Evolutionary conservation across 352 stramenopile species (phyloP).

Genomic region (Phytophthora rubi): DNA sequence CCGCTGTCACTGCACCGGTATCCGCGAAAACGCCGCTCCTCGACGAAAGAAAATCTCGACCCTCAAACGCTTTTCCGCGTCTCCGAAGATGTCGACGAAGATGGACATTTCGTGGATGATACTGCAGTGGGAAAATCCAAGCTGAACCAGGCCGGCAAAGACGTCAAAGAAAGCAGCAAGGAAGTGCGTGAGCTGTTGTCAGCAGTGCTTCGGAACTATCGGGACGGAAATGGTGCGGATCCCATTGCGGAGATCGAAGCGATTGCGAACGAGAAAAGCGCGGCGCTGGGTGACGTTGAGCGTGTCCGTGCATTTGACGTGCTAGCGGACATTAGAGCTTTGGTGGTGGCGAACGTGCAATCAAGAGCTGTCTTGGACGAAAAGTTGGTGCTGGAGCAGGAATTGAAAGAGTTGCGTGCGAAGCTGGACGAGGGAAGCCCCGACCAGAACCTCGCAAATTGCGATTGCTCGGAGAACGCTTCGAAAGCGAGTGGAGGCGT

Average conservation of each 20-base stretch:
- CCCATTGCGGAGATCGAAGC: constrained; percentile 23
- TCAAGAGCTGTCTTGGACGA: constrained; percentile 38
- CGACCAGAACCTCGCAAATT: background rate
- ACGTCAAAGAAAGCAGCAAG: constrained; percentile 21
- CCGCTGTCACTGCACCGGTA: constrained; percentile 21
- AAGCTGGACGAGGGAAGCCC: constrained; percentile 10
- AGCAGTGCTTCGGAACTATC: constrained; percentile 37
- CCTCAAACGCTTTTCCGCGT: constrained; percentile 41
- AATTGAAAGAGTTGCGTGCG: constrained; percentile 44
- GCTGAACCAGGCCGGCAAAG: background rate
- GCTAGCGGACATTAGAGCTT: constrained; percentile 36
- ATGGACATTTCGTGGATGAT: constrained; percentile 20
- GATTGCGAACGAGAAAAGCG: constrained; percentile 35
- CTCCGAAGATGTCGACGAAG: constrained; percentile 28
- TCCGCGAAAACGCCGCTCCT: constrained; percentile 35
- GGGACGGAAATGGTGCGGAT: constrained; percentile 25
- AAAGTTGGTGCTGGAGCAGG: constrained; percentile 51
- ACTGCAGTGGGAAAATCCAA: constrained; percentile 3
- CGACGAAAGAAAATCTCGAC: constrained; percentile 58
- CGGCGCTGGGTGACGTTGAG: constrained; percentile 29
- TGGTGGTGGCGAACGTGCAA: constrained; percentile 34
- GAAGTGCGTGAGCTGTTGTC: constrained; percentile 46
- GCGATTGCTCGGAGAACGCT: constrained; percentile 21
- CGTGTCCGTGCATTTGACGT: constrained; percentile 34
- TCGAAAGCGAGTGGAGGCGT: constrained; percentile 4